phyloP scores from a whole-genome alignment of 2,329 filamentous ascomycete genomes.

The Pseudogymnoascus pannorum region DNA sequence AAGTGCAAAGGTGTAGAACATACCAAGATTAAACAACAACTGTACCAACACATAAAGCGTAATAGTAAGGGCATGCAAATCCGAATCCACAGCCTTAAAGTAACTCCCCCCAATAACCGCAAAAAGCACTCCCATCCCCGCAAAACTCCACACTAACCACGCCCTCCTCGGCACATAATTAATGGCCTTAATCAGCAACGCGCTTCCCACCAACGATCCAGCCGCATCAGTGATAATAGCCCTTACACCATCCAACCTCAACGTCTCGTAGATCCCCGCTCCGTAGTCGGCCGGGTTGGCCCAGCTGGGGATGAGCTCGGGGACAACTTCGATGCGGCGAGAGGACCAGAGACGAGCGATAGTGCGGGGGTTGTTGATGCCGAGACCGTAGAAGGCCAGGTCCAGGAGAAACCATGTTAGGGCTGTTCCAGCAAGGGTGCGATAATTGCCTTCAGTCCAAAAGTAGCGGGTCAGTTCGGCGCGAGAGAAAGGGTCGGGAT shows the following conservation, averaged over 20 bases:
- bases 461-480: constrained; percentile 50
- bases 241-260: constrained; percentile 9
- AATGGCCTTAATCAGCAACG: constrained; percentile 15
- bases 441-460: constrained; percentile 64
- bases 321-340: constrained; percentile 44
- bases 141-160: constrained; percentile 24
- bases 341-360: constrained; percentile 66
- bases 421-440: constrained; percentile 68
- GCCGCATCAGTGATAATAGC: constrained; percentile 20
- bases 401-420: constrained; percentile 75
- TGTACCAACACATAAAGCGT: constrained; percentile 38
- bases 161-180: constrained; percentile 16
- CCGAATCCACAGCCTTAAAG: constrained; percentile 7
- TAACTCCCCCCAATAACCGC: constrained; percentile 31
- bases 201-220: constrained; percentile 14
- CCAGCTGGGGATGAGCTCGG: constrained; percentile 10
- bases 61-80: constrained; percentile 28
- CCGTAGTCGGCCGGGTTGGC: constrained; percentile 11
- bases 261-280: constrained; percentile 13
- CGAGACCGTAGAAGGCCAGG: constrained; percentile 58
- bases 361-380: constrained; percentile 66
- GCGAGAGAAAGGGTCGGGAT: constrained; percentile 54
- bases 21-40: constrained; percentile 42
- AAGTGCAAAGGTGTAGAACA: constrained; percentile 50
- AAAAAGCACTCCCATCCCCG: constrained; percentile 35